phyloP scores from a whole-genome alignment of 1,284 basidiomycete genomes.

The Amylostereum areolatum region DNA sequence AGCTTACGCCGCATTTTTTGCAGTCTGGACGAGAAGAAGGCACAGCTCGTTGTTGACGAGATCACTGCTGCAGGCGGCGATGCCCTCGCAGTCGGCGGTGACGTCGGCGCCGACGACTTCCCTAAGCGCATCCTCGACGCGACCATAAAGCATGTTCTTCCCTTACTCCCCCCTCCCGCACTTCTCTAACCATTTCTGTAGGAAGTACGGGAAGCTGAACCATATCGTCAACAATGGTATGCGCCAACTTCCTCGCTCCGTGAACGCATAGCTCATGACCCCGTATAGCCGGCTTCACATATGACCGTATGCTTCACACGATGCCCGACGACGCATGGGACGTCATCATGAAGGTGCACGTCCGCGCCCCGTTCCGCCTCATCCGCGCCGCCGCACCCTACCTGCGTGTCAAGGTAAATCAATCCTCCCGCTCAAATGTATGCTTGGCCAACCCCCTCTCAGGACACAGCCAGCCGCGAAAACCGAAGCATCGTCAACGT shows the following conservation, averaged over 20 bases:
- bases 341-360: conserved; percentile 78
- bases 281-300: conserved; percentile 72
- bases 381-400: conserved; percentile 80
- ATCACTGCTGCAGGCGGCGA: conserved; percentile 72
- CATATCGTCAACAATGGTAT: conserved; percentile 86
- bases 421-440: conserved; percentile 2
- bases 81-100: conserved; percentile 65
- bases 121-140: conserved; percentile 74
- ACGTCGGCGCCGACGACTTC: conserved; percentile 79
- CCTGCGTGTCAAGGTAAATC: conserved; percentile 68
- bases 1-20: conserved; percentile 1
- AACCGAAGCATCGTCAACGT: conserved; percentile 79
- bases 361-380: conserved; percentile 80
- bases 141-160: conserved; percentile 60
- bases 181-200: conserved; percentile 20
- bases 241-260: too few relatives aligned
- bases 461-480: conserved; percentile 32
- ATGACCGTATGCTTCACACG: conserved; percentile 85
- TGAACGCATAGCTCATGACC: too few relatives aligned
- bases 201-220: conserved; percentile 77
- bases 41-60: conserved; percentile 63
- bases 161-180: not conserved
- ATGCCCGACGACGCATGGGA: conserved; percentile 81
- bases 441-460: not conserved
- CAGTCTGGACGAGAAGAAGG: conserved; percentile 66